A percentile compares a stretch with the other conserved stretches of the same genome.
Evolutionary conservation across 2,329 filamentous ascomycete genomes (phyloP).

Genomic region (Colletotrichum scovillei): DNA sequence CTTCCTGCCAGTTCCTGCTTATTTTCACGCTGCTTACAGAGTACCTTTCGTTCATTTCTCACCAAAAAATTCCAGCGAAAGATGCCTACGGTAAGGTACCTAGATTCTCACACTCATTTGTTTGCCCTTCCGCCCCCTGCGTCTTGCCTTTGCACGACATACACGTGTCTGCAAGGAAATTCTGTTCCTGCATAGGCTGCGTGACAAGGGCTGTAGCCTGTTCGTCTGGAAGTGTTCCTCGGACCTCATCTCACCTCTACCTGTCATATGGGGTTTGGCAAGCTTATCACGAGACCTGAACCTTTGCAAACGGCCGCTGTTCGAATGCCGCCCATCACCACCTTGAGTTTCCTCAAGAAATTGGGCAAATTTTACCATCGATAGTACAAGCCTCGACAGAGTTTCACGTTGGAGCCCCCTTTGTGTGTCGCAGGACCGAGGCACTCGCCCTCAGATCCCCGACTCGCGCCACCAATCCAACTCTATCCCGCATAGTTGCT

Average conservation of each 20-base stretch:
- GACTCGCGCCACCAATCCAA: constrained; percentile 13
- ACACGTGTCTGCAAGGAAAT: constrained; percentile 6
- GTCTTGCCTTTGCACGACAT: neutral
- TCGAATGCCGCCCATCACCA: neutral
- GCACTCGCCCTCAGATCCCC: constrained; percentile 9
- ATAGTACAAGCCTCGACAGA: neutral
- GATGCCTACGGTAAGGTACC: neutral
- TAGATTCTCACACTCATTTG: neutral
- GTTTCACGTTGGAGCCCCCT: constrained; percentile 5
- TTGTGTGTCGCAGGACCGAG: neutral
- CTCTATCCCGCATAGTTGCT: constrained; percentile 11
- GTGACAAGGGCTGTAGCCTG: neutral
- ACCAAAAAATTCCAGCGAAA: neutral
- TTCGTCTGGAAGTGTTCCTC: neutral
- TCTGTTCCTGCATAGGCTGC: neutral
- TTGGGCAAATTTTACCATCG: neutral
- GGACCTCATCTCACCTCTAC: neutral
- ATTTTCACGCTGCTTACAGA: neutral
- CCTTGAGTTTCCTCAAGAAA: neutral
- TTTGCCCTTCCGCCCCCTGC: neutral
- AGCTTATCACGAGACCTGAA: neutral
- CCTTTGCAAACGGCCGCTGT: constrained; percentile 17
- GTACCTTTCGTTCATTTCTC: too few relatives aligned
- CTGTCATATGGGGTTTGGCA: neutral
- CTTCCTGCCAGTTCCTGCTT: too few relatives aligned